These are phyloP conservation scores for Xerocomus spinulosus DNA, from an alignment of 768 basidiomycete genomes.

Conservation along the genomic window DNA sequence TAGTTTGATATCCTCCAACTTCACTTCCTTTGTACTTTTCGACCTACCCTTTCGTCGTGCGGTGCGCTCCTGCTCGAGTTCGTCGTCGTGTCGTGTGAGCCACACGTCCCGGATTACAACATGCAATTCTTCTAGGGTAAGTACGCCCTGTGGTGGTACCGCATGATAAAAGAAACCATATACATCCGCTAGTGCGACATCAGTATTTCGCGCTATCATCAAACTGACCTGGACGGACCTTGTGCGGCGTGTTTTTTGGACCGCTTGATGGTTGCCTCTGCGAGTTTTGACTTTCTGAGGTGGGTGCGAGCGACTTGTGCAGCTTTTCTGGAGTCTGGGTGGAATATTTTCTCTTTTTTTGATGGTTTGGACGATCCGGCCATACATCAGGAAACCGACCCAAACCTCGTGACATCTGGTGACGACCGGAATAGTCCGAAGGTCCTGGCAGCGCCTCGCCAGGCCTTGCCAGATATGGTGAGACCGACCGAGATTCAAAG, in stretches of 20 bases:
- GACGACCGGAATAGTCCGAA: too few species aligned
- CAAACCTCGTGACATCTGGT: too few species aligned
- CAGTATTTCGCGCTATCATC: too few species aligned
- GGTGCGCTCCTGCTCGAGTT: conserved; percentile 56
- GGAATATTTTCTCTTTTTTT: conserved; percentile 77
- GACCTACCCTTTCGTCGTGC: conserved; percentile 70
- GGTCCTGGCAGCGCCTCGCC: too few species aligned
- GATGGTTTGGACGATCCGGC: conserved; percentile 12
- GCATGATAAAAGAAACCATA: conserved; percentile 75
- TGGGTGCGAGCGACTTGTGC: conserved; percentile 65
- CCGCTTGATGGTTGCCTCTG: conserved; percentile 51
- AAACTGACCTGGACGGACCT: conserved; percentile 38
- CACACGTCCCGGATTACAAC: conserved; percentile 59
- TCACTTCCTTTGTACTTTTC: conserved; percentile 61
- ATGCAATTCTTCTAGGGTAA: conserved; percentile 67
- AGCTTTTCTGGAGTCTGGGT: conserved; percentile 82
- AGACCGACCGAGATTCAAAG: too few species aligned
- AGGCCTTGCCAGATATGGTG: too few species aligned
- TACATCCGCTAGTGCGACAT: conserved; percentile 48
- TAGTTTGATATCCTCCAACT: conserved; percentile 66
- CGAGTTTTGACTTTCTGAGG: conserved; percentile 64
- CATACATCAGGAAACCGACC: not conserved
- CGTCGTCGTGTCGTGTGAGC: conserved; percentile 67
- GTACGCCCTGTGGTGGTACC: conserved; percentile 51
- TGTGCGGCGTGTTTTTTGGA: conserved; percentile 50